phyloP scores from a whole-genome alignment of 129 eudicot genomes.

The Lonicera japonica region DNA sequence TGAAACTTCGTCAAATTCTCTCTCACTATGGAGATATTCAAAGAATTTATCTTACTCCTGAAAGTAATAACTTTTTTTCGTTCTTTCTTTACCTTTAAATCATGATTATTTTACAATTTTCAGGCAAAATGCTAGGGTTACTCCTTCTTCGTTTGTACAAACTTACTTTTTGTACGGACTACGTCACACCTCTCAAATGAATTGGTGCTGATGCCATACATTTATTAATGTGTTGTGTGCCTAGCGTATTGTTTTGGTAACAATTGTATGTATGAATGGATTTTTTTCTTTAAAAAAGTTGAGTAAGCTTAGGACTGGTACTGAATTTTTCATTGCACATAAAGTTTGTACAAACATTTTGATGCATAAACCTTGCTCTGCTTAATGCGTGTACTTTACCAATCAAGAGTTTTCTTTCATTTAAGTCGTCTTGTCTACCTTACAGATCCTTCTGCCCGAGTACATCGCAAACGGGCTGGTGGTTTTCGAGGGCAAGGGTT shows the following conservation, averaged over 20 bases:
- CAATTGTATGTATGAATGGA: no score
- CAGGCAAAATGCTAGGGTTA: no score
- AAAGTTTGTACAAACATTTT: not conserved
- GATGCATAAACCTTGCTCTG: not conserved
- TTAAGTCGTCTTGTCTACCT: not conserved
- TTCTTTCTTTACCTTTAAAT: not conserved
- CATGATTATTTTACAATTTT: no score
- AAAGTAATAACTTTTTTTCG: slow-evolving; percentile 38
- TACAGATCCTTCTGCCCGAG: slow-evolving; percentile 61
- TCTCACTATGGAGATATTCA: slow-evolving; percentile 78
- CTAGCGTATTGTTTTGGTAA: no score
- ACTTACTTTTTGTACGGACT: no score
- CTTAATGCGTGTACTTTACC: not conserved
- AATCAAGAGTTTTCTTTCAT: not conserved
- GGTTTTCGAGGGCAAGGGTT: slow-evolving; percentile 78
- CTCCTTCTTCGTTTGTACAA: no score
- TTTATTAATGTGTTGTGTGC: no score
- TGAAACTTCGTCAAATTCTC: slow-evolving; percentile 70
- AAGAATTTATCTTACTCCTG: slow-evolving; percentile 83
- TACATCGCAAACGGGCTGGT: slow-evolving; percentile 71
- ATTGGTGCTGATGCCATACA: no score
- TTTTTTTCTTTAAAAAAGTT: no score
- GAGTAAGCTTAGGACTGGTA: no score
- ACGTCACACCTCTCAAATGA: no score
- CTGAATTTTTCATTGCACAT: no score